phyloP scores from a whole-genome alignment of 768 basidiomycete genomes.

The Tricholoma sp. region DNA sequence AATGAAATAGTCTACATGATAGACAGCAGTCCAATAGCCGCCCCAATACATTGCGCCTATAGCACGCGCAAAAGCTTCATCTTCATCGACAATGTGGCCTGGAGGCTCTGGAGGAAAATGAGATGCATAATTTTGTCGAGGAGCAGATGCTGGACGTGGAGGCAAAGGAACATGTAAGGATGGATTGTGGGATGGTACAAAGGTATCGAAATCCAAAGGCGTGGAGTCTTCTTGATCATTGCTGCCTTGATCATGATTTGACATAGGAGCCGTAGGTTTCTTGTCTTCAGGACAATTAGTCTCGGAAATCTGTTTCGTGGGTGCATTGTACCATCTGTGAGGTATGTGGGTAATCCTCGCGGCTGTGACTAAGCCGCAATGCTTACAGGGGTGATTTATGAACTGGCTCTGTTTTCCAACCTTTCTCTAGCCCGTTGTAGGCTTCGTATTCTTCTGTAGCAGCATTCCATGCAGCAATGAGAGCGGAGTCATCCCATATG shows the following conservation, averaged over 20 bases:
- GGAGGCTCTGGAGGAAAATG: slow-evolving; percentile 26
- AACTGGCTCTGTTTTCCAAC: slow-evolving; percentile 67
- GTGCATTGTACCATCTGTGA: slow-evolving; percentile 70
- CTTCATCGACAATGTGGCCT: slow-evolving; percentile 46
- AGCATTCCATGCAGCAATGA: slow-evolving; percentile 81
- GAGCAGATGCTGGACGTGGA: slow-evolving; percentile 8
- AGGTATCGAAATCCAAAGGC: slow-evolving; percentile 67
- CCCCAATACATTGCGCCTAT: slow-evolving; percentile 81
- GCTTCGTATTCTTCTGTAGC: slow-evolving; percentile 78
- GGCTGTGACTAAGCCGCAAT: background rate
- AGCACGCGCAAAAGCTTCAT: slow-evolving; percentile 75
- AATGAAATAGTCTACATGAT: slow-evolving; percentile 50
- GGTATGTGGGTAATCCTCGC: background rate
- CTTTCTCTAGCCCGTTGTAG: slow-evolving; percentile 62
- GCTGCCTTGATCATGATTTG: slow-evolving; percentile 4
- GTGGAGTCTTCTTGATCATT: slow-evolving; percentile 44
- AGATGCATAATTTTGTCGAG: slow-evolving; percentile 19
- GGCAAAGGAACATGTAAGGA: slow-evolving; percentile 36
- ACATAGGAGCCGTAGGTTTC: background rate
- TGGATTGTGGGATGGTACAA: slow-evolving; percentile 66
- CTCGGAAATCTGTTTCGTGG: slow-evolving; percentile 18
- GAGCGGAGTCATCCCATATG: slow-evolving; percentile 83
- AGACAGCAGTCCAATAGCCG: slow-evolving; percentile 85
- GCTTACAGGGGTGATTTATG: slow-evolving; percentile 73
- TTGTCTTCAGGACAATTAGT: background rate